A percentile compares a stretch with the other conserved stretches of the same genome.
Evolutionary conservation across 768 basidiomycete genomes (phyloP).

Genomic region (Phylloporus sp.): DNA sequence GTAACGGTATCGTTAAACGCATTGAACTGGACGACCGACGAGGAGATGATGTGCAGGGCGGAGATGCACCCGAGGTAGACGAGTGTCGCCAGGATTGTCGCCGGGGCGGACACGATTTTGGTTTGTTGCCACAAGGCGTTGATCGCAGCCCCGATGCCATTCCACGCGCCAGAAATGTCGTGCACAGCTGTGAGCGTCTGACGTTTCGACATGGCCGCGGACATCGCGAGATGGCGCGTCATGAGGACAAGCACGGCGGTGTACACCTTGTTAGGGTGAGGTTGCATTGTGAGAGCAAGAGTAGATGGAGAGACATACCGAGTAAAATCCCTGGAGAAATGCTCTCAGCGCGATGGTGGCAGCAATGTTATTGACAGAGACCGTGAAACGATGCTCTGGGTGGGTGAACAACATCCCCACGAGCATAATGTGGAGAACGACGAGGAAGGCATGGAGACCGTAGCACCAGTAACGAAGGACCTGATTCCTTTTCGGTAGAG

Average conservation of each 20-base stretch:
- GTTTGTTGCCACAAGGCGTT: slow-evolving; percentile 19
- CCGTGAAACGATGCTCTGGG: slow-evolving; percentile 1
- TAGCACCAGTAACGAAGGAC: neutral
- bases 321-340: slow-evolving; percentile 4
- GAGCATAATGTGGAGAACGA: neutral
- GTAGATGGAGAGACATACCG: neutral
- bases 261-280: slow-evolving; percentile 10
- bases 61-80: slow-evolving; percentile 16
- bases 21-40: slow-evolving; percentile 19
- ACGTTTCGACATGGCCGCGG: neutral
- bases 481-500: neutral
- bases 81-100: neutral
- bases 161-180: slow-evolving; percentile 19
- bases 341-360: neutral
- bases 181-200: slow-evolving; percentile 20
- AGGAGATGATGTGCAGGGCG: slow-evolving; percentile 21
- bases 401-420: neutral
- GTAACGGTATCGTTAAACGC: slow-evolving; percentile 8
- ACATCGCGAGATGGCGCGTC: slow-evolving; percentile 13
- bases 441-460: neutral
- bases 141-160: slow-evolving; percentile 21
- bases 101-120: slow-evolving; percentile 5
- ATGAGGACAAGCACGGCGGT: slow-evolving; percentile 11
- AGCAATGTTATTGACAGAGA: neutral
- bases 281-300: neutral